Percentiles rank a stretch among this genome's conserved stretches.
These are phyloP conservation scores for Rhodotorula paludigena DNA, from an alignment of 768 basidiomycete genomes.

Conservation along the genomic window DNA sequence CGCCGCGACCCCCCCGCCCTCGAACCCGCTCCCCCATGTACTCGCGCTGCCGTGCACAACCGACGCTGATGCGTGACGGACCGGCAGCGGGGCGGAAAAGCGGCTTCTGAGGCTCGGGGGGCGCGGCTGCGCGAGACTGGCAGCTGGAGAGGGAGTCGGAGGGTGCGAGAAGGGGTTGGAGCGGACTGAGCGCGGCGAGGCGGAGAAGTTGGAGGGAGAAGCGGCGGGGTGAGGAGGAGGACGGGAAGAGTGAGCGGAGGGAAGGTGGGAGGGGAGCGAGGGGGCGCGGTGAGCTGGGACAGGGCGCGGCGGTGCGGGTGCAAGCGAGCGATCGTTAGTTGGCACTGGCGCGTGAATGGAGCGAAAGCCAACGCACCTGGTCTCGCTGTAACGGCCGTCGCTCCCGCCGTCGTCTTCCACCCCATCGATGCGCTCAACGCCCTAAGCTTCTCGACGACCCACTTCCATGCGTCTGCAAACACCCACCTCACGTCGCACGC, in stretches of 20 bases:
- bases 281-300: background rate
- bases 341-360: background rate
- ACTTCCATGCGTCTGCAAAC: background rate
- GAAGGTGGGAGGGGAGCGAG: background rate
- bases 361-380: background rate
- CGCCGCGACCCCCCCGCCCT: too few relatives aligned
- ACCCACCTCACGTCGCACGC: background rate
- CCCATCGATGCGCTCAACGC: background rate
- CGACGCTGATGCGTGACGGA: too few relatives aligned
- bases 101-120: background rate
- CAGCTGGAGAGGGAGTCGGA: too few relatives aligned
- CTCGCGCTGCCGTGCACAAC: too few relatives aligned
- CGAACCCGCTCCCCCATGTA: too few relatives aligned
- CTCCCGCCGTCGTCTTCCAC: too few relatives aligned
- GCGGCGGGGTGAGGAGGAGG: background rate
- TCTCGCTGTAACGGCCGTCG: background rate
- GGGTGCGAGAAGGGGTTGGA: background rate
- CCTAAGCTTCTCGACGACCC: background rate
- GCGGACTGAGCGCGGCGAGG: background rate
- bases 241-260: background rate
- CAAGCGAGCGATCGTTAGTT: background rate
- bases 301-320: too few relatives aligned
- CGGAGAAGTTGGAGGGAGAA: background rate
- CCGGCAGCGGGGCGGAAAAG: too few relatives aligned
- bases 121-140: background rate